Evolutionary conservation across 306 rosid genomes (phyloP).

Genomic region (Castanea mollissima): DNA sequence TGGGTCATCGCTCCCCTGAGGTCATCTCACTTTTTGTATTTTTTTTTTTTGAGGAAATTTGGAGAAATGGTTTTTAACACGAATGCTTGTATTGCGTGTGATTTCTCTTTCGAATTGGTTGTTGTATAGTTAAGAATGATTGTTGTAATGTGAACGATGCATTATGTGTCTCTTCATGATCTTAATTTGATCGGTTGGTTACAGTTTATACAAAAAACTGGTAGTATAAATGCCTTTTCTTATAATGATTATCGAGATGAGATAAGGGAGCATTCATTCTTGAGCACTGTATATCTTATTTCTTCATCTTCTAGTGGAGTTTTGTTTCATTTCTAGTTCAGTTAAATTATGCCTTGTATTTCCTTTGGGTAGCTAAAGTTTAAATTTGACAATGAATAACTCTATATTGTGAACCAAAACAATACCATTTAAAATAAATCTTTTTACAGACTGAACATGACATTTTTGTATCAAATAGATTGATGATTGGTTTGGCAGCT

Average conservation of each 20-base stretch:
- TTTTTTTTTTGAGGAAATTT: neutral
- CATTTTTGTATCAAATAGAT: neutral
- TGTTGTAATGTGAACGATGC: neutral
- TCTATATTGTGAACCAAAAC: neutral
- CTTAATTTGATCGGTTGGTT: neutral
- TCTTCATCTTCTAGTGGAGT: neutral
- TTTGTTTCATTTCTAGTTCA: neutral
- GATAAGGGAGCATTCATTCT: neutral
- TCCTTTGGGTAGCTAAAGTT: neutral
- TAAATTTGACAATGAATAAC: neutral
- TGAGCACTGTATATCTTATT: neutral
- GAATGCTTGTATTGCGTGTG: neutral
- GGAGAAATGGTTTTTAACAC: neutral
- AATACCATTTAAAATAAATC: neutral
- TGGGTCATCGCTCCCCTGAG: too few relatives aligned
- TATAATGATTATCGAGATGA: neutral
- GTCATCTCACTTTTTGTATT: neutral
- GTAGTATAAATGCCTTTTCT: neutral
- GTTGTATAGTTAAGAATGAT: neutral
- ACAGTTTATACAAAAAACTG: too few relatives aligned
- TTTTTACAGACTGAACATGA: neutral
- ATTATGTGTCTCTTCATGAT: neutral
- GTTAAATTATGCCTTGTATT: neutral
- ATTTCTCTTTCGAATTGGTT: neutral
- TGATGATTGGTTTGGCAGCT: neutral